phyloP scores from a whole-genome alignment of 1,284 basidiomycete genomes.

The Tylopilus orsonianus region DNA sequence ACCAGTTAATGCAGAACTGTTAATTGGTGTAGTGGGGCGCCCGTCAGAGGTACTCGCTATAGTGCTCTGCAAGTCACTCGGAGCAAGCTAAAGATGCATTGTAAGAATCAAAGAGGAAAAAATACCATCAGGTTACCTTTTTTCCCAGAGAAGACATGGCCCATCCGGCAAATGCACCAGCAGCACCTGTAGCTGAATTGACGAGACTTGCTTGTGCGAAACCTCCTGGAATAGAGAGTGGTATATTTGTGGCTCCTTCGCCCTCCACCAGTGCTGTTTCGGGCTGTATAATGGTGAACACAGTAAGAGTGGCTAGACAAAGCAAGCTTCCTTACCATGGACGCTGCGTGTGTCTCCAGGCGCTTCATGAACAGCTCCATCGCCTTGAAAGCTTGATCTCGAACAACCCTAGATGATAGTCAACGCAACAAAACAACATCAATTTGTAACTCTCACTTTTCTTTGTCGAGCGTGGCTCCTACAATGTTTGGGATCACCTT shows the following conservation, averaged over 20 bases:
- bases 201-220: slow-evolving; percentile 61
- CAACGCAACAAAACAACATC: neutral
- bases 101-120: neutral
- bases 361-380: slow-evolving; percentile 83
- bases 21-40: slow-evolving; percentile 38
- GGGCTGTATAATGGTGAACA: slow-evolving; percentile 47
- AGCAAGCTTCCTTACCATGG: slow-evolving; percentile 60
- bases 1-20: slow-evolving; percentile 10
- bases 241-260: slow-evolving; percentile 31
- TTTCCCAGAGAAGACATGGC: slow-evolving; percentile 86
- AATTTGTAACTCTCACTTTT: slow-evolving; percentile 58
- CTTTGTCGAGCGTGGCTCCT: slow-evolving; percentile 81
- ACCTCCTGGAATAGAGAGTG: slow-evolving; percentile 36
- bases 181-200: slow-evolving; percentile 85
- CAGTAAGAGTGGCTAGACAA: neutral
- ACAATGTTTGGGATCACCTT: slow-evolving; percentile 88
- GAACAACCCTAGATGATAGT: slow-evolving; percentile 62
- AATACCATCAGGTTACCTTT: slow-evolving; percentile 46
- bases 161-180: slow-evolving; percentile 90
- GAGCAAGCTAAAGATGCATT: slow-evolving; percentile 49
- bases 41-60: slow-evolving; percentile 47
- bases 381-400: slow-evolving; percentile 93
- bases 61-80: slow-evolving; percentile 69
- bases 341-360: slow-evolving; percentile 74
- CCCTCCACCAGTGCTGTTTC: slow-evolving; percentile 56